These are phyloP conservation scores for Cyclotella kingstonii DNA, from an alignment of 108 stramenopile genomes.

Conservation along the genomic window DNA sequence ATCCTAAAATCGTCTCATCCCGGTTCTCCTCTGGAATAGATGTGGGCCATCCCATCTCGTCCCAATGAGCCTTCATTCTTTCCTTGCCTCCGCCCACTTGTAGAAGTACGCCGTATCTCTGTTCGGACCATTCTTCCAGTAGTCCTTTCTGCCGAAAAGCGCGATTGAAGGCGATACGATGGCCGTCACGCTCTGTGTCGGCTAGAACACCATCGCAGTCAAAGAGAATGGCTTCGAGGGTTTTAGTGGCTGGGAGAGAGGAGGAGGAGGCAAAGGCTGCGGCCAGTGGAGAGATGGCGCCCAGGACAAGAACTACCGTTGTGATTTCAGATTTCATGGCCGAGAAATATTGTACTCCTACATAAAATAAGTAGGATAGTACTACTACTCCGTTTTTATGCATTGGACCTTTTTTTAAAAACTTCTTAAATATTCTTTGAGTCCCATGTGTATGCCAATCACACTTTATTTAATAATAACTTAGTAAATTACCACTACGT, in stretches of 20 bases:
- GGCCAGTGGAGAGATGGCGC: too few species aligned
- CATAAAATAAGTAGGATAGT: too few species aligned
- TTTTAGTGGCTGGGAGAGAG: not conserved
- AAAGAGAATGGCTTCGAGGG: constrained; percentile 76
- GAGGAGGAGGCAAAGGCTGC: constrained; percentile 4
- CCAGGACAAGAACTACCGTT: too few species aligned
- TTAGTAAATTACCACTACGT: too few species aligned
- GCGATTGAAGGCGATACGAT: constrained; percentile 85
- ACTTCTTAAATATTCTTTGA: too few species aligned
- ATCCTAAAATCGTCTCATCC: constrained; percentile 71
- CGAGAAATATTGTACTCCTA: too few species aligned
- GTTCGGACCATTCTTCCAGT: constrained; percentile 79
- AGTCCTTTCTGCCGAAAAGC: constrained; percentile 78
- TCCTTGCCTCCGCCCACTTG: constrained; percentile 93
- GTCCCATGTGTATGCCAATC: too few species aligned
- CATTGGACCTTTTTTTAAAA: too few species aligned
- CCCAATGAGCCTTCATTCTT: constrained; percentile 94
- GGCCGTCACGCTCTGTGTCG: constrained; percentile 93
- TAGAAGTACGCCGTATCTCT: constrained; percentile 84
- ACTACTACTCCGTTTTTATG: too few species aligned
- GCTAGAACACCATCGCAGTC: constrained; percentile 95
- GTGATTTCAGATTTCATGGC: too few species aligned
- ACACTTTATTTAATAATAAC: too few species aligned
- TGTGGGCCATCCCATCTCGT: constrained; percentile 84
- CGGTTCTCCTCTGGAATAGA: constrained; percentile 48